Evolutionary conservation across 495 filamentous ascomycete species (phyloP).

Genomic region (Neurospora sp.): DNA sequence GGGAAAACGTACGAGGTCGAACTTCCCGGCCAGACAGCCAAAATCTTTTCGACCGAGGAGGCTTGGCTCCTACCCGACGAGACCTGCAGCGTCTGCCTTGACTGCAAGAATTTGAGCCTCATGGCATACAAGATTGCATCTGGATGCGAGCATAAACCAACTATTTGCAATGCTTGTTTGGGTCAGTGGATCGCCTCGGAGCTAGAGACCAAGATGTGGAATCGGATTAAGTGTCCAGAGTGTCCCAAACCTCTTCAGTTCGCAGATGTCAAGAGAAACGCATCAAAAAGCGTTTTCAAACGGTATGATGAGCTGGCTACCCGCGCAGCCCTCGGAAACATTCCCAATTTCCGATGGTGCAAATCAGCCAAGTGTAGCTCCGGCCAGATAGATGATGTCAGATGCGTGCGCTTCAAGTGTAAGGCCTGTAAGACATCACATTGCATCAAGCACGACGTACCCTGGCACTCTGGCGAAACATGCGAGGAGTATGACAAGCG

Average conservation of each 20-base stretch:
- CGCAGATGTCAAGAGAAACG: constrained; percentile 24
- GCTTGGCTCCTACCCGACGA: constrained; percentile 25
- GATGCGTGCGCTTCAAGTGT: constrained; percentile 31
- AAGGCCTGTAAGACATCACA: constrained; percentile 24
- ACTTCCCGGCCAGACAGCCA: constrained; percentile 18
- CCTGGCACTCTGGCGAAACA: constrained; percentile 38
- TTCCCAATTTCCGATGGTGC: constrained; percentile 35
- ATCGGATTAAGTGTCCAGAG: constrained; percentile 29
- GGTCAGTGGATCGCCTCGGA: constrained; percentile 24
- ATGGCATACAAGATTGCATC: constrained; percentile 25
- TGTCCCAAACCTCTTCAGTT: constrained; percentile 27
- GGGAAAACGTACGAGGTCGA: constrained; percentile 24
- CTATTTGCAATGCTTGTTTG: constrained; percentile 29
- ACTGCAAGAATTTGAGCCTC: constrained; percentile 25
- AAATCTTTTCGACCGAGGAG: constrained; percentile 22
- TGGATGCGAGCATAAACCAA: constrained; percentile 23
- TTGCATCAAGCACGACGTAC: constrained; percentile 34
- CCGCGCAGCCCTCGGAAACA: constrained; percentile 18
- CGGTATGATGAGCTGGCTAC: constrained; percentile 26
- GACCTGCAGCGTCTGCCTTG: constrained; percentile 28
- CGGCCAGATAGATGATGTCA: constrained; percentile 31
- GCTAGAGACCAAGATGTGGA: constrained; percentile 22
- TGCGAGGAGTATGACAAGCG: constrained; percentile 38
- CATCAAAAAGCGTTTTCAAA: constrained; percentile 19
- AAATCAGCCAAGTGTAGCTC: constrained; percentile 29